Evolutionary conservation across 23 red algal genomes (phyloP).

Genomic region (Gracilaria domingensis): DNA sequence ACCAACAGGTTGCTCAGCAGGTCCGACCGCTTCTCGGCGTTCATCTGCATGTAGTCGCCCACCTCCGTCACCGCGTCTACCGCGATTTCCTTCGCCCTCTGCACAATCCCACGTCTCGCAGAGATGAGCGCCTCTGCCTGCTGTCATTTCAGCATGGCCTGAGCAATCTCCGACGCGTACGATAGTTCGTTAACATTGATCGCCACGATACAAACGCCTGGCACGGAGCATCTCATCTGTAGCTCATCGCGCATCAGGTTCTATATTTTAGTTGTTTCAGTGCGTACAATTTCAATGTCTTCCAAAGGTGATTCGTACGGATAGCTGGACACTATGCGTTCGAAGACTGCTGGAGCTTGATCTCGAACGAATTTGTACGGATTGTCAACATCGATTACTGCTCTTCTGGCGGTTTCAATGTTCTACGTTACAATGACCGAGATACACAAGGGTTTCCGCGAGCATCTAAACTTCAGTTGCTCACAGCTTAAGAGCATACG

Average conservation of each 20-base stretch:
- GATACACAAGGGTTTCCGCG: slow-evolving; percentile 58
- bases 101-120: slow-evolving; percentile 54
- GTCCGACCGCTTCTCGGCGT: too few relatives aligned
- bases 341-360: too few relatives aligned
- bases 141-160: too few relatives aligned
- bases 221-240: too few relatives aligned
- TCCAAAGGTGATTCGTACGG: too few relatives aligned
- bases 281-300: slow-evolving; percentile 7
- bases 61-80: slow-evolving; percentile 16
- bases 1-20: slow-evolving; percentile 51
- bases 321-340: too few relatives aligned
- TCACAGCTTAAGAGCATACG: slow-evolving; percentile 18
- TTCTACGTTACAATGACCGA: slow-evolving; percentile 58
- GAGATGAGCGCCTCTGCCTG: slow-evolving; percentile 71
- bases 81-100: slow-evolving; percentile 52
- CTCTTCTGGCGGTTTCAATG: slow-evolving; percentile 42
- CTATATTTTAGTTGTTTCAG: slow-evolving; percentile 23
- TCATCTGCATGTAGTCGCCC: too few relatives aligned
- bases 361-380: slow-evolving; percentile 52
- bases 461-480: slow-evolving; percentile 57
- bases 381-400: slow-evolving; percentile 72
- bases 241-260: slow-evolving; percentile 35
- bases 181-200: slow-evolving; percentile 70
- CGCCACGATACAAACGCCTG: slow-evolving; percentile 47
- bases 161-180: slow-evolving; percentile 77